phyloP scores from a whole-genome alignment of 1,284 basidiomycete genomes.

The Sporisorium sorghi region DNA sequence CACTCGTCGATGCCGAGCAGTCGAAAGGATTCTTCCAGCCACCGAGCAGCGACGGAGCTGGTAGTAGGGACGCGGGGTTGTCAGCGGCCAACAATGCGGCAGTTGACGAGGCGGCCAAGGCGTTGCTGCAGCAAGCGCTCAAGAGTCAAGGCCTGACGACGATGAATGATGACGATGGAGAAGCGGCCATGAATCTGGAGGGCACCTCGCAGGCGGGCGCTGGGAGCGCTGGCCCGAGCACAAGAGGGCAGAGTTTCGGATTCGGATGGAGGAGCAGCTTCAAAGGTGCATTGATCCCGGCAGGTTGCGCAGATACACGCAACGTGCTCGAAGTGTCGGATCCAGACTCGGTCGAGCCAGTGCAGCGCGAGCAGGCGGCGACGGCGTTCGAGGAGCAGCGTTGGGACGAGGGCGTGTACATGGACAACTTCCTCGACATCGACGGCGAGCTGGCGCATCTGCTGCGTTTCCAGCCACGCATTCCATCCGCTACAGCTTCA shows the following conservation, averaged over 20 bases:
- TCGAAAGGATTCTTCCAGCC: slow-evolving; percentile 38
- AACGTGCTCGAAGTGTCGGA: slow-evolving; percentile 41
- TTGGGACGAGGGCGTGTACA: slow-evolving; percentile 52
- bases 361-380: slow-evolving; percentile 17
- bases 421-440: slow-evolving; percentile 45
- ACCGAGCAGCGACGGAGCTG: background rate
- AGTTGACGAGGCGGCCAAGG: slow-evolving; percentile 28
- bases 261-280: slow-evolving; percentile 22
- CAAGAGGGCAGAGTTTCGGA: slow-evolving; percentile 5
- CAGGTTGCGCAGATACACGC: slow-evolving; percentile 23
- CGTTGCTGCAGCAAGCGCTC: slow-evolving; percentile 34
- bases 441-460: slow-evolving; percentile 34
- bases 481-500: background rate
- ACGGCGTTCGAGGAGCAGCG: slow-evolving; percentile 26
- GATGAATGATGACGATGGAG: slow-evolving; percentile 35
- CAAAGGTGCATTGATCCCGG: slow-evolving; percentile 21
- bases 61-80: background rate
- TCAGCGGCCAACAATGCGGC: slow-evolving; percentile 1
- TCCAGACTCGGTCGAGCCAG: slow-evolving; percentile 17
- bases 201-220: background rate
- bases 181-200: slow-evolving; percentile 17
- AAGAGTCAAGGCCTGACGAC: slow-evolving; percentile 26
- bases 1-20: slow-evolving; percentile 39
- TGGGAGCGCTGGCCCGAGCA: background rate
- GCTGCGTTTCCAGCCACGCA: slow-evolving; percentile 12